Conservation (phyloP, 495 filamentous ascomycete species). For the Trichoderma asperelloides region DNA sequence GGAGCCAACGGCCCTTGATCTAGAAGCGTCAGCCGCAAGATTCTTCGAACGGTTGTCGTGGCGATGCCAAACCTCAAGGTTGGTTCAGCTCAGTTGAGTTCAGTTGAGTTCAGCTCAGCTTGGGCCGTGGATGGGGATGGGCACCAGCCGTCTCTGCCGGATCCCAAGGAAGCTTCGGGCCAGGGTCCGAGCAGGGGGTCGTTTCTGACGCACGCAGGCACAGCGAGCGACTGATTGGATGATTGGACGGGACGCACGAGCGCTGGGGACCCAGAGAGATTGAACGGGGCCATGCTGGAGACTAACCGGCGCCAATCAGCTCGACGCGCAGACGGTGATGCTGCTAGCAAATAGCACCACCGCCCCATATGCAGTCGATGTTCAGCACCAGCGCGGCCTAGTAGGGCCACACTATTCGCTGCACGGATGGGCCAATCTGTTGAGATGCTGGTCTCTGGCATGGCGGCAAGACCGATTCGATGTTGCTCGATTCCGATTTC, state of each 20-base stretch:
- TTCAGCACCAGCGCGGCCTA: no score
- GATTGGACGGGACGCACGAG: neutral
- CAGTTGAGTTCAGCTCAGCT: constrained; percentile 1
- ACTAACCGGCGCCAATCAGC: neutral
- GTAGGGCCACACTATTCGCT: no score
- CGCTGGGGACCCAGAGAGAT: neutral
- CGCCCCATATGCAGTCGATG: no score
- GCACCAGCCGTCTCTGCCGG: neutral
- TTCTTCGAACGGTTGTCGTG: neutral
- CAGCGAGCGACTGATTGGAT: neutral
- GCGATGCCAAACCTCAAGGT: neutral
- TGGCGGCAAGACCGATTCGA: neutral
- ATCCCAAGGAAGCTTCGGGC: neutral
- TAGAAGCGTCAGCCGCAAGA: neutral
- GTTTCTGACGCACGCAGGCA: constrained; percentile 5
- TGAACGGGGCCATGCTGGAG: constrained; percentile 4
- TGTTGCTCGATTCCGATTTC: neutral
- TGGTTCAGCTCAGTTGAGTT: neutral
- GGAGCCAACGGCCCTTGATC: neutral
- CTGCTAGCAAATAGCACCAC: no score
- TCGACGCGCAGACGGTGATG: neutral
- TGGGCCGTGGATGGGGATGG: neutral
- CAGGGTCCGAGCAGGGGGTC: neutral
- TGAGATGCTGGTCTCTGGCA: no score
- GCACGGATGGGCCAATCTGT: no score